Base-by-base conservation (phyloP, 805 yeast genomes). In the Candida andamanensis region DNA sequence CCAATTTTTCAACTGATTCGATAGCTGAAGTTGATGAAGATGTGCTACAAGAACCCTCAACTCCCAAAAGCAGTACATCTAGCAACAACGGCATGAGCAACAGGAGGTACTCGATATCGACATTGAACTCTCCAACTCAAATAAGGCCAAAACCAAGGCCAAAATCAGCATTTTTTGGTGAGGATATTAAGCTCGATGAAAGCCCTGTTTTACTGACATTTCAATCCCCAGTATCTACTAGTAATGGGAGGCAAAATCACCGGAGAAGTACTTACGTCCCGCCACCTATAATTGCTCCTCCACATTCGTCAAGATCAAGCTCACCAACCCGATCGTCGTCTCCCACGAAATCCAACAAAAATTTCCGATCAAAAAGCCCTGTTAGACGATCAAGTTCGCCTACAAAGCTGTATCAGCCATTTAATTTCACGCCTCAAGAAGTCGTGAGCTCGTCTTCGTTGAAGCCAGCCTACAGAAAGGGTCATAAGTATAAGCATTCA, bases 401-500 rank as follows among this genome's bases (percentile, higher is more conserved):
- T 4, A 29, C 46, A 13, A 58, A 52, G 28, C 28, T 45, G 4
- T 47, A 46, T 30, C 59, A 45, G 36, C 89, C 89, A 1, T 82
- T 82, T 63, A 78, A 78, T 46, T 82, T 80, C 62, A 67, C 74
- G 42, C 71, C 82, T 6, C 72, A 74, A 37, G 71, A 63, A 40
- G 39, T 58, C 19, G 54, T 59, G 46, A 46, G 57, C 6, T 37
- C 29, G 22, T 43, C 32, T 15, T 44, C 52, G 18, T 56, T 62
- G 9, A 71, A 63, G 47, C 75, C 86, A 1, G 78, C 83, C 0
- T 85, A 78, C 47, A 78, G 98, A 66, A 78, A 89, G 45, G 98
- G 98, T 5, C 98, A 90, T 57, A 74, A 90, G 45, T 90, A 90
- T 54, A 90, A 90, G 54, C 97, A 90, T 56, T 87, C 97, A 3